phyloP scores from a whole-genome alignment of 169 alveolate species.

The Eimeria tenella region DNA sequence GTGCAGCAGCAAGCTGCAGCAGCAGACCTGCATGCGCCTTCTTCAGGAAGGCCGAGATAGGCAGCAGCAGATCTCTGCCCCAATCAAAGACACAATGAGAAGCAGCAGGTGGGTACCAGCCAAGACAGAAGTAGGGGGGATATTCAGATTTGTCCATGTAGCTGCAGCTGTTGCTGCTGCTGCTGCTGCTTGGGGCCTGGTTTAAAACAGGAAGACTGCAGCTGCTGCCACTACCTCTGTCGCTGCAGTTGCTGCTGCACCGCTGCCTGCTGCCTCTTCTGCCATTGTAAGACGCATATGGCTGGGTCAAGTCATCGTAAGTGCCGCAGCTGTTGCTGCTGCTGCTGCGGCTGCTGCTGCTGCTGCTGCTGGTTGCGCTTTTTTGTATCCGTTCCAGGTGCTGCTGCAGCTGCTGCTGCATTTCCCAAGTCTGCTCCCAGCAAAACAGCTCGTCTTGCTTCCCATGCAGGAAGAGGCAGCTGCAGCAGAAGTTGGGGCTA shows the following conservation, averaged over 20 bases:
- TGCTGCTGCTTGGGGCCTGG: neutral
- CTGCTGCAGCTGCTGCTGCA: conserved; percentile 47
- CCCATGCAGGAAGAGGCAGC: conserved; percentile 85
- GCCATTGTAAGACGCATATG: neutral
- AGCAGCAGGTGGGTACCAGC: neutral
- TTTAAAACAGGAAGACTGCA: no score
- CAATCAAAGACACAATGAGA: conserved; percentile 7
- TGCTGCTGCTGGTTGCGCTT: conserved; percentile 34
- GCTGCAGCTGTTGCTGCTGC: conserved; percentile 18
- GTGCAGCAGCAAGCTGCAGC: conserved; percentile 31
- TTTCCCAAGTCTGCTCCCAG: conserved; percentile 12
- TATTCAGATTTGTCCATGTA: neutral
- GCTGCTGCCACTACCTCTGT: neutral
- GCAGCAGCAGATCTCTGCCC: conserved; percentile 16
- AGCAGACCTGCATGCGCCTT: neutral
- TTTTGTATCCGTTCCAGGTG: neutral
- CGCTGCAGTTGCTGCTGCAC: neutral
- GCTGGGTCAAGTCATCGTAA: neutral
- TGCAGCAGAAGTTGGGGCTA: conserved; percentile 73
- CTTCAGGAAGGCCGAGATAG: neutral
- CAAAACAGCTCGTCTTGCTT: conserved; percentile 36
- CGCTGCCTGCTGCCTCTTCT: neutral
- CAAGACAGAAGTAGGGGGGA: neutral
- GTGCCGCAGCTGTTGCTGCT: neutral
- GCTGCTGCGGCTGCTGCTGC: neutral